Percentiles rank a stretch among this genome's conserved stretches.
Conservation (phyloP, 495 filamentous ascomycete species). For the Parachaetomium inaequale region DNA sequence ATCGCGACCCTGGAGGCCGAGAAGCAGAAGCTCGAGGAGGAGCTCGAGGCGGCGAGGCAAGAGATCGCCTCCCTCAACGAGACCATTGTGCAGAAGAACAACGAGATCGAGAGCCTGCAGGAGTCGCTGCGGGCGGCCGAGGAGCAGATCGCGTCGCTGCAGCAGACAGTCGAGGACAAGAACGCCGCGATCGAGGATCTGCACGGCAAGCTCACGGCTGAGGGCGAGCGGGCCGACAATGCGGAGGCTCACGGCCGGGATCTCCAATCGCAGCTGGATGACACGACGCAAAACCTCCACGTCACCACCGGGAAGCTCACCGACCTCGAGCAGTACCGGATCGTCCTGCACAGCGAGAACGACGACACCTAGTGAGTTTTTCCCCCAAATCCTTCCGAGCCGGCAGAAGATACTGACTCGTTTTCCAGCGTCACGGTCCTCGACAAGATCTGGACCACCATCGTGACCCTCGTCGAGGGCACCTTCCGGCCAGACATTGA, state of each 20-base stretch:
- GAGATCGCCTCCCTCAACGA: conserved; percentile 30
- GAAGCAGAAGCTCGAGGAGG: conserved; percentile 31
- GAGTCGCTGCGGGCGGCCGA: conserved; percentile 30
- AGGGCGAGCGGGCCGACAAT: conserved; percentile 27
- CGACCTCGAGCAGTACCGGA: conserved; percentile 33
- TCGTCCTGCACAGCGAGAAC: conserved; percentile 26
- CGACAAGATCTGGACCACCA: conserved; percentile 40
- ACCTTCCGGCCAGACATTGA: conserved; percentile 38
- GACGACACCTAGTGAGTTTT: conserved; percentile 35
- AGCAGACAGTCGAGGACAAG: conserved; percentile 33
- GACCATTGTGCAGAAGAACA: conserved; percentile 23
- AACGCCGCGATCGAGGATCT: conserved; percentile 30
- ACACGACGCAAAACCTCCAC: conserved; percentile 26
- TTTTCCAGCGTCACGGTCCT: conserved; percentile 30
- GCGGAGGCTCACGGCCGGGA: conserved; percentile 29
- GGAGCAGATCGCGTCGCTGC: conserved; percentile 30
- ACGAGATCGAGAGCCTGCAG: conserved; percentile 29
- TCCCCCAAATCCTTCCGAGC: too few species aligned
- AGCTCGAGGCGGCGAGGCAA: conserved; percentile 24
- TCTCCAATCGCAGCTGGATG: conserved; percentile 29
- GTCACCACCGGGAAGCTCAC: conserved; percentile 23
- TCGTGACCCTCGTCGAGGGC: conserved; percentile 35
- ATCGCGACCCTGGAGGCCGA: conserved; percentile 22
- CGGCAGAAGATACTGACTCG: background rate
- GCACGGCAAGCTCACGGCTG: conserved; percentile 26